Conservation (phyloP, 768 basidiomycete genomes). For the Phanerochaete sordida region DNA sequence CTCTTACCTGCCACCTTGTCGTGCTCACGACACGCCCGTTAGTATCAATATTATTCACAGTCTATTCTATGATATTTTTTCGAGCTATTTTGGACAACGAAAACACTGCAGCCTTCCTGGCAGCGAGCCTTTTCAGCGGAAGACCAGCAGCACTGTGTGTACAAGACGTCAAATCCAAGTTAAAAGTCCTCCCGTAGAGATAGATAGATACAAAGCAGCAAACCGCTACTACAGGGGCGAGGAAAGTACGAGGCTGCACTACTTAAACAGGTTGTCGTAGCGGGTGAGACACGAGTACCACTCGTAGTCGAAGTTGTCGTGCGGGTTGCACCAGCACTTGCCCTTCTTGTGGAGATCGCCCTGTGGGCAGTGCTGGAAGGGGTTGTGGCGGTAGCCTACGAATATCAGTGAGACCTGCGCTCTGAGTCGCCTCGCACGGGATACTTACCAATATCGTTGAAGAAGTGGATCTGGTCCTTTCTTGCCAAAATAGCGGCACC, state of each 20-base stretch:
- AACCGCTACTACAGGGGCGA: background rate
- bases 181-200: background rate
- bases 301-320: conserved; percentile 76
- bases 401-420: background rate
- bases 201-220: background rate
- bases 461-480: conserved; percentile 92
- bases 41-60: conserved; percentile 96
- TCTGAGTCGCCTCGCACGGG: conserved; percentile 2
- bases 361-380: conserved; percentile 90
- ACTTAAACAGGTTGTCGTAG: conserved; percentile 61
- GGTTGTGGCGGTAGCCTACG: conserved; percentile 76
- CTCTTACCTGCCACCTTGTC: background rate
- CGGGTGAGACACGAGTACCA: conserved; percentile 87
- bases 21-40: background rate
- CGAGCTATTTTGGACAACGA: background rate
- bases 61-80: conserved; percentile 59
- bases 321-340: conserved; percentile 82
- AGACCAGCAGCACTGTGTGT: no score
- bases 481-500: conserved; percentile 85
- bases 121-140: no score
- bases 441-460: conserved; percentile 75
- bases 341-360: conserved; percentile 71
- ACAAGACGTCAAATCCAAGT: background rate
- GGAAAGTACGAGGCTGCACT: background rate
- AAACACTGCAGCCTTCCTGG: background rate